Evolutionary conservation across 352 stramenopile genomes (phyloP), one percentile per base, ranked within the genome.

Genomic region (Phytopythium oedochilum): DNA sequence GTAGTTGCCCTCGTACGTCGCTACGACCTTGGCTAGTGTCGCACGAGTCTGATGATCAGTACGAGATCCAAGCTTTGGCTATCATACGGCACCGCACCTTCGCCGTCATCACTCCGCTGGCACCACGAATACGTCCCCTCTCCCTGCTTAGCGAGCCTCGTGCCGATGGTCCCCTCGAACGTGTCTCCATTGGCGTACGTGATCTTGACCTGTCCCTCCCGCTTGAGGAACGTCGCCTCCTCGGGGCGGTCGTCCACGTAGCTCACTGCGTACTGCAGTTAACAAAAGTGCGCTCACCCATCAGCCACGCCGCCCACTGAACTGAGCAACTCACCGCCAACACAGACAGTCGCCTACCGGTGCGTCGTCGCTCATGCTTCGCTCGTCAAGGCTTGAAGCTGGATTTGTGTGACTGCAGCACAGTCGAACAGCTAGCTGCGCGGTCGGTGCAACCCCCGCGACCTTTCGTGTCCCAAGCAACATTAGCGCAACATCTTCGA

Each of bases 121-220:
- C 83, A 85, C 91, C 90, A 97, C 1, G 73, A 88, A 67, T 96
- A 97, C 52, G 89, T 96, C 14, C 86, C 87, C 12, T 78, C 61
- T 0, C 90, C 91, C 32, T 97, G 83, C 64, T 96, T 97, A 36
- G 89, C 63, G 29, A 71, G 74, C 20, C 94, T 73, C 9, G 62
- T 62, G 36, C 88, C 85, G 44, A 97, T 91, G 1, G 66, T 66
- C 20, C 90, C 92, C 75, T 96, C 91, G 55, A 94, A 98, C n/a
- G 81, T 93, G 59, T 93, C 84, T 44, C 91, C 88, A 55, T 96
- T 96, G 10, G 80, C 59, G 61, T 98, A 98, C 23, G 80, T 87
- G 63, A 97, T 92, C 56, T 85, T 86, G 55, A 94, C 87, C 32
- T 88, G 70, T 22, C 90, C 90, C 36, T 92, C 74, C 15, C 88